Percentiles rank a stretch among this genome's conserved stretches.
Evolutionary conservation across 768 basidiomycete genomes (phyloP).

Genomic region (Tremella yokohamensis): DNA sequence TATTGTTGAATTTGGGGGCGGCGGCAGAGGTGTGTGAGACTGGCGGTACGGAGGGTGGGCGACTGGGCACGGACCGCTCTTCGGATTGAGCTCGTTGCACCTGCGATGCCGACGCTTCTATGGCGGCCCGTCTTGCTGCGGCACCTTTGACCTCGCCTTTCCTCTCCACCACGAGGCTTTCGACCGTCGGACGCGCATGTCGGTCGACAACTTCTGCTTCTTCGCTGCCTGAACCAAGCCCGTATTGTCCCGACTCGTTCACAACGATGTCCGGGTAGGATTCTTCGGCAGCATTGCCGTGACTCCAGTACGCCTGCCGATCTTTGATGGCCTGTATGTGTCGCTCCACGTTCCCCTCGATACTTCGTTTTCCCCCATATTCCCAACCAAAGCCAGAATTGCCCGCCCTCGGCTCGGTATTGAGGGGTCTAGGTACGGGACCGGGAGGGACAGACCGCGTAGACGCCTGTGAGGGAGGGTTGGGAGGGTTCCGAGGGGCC

Average conservation of each 20-base stretch:
- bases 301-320: slow-evolving; percentile 26
- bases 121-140: slow-evolving; percentile 10
- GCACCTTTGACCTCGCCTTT: slow-evolving; percentile 10
- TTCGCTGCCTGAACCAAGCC: slow-evolving; percentile 4
- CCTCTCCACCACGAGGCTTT: slow-evolving; percentile 1
- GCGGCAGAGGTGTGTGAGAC: not conserved
- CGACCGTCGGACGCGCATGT: slow-evolving; percentile 3
- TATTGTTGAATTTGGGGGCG: slow-evolving; percentile 1
- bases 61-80: not conserved
- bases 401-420: slow-evolving; percentile 29
- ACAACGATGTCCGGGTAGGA: slow-evolving; percentile 17
- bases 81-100: not conserved
- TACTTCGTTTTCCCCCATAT: slow-evolving; percentile 32
- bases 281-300: slow-evolving; percentile 6
- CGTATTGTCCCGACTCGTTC: slow-evolving; percentile 14
- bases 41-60: slow-evolving; percentile 1
- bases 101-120: slow-evolving; percentile 4
- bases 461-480: slow-evolving; percentile 12
- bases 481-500: slow-evolving; percentile 11
- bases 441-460: slow-evolving; percentile 1
- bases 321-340: slow-evolving; percentile 25
- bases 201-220: slow-evolving; percentile 28
- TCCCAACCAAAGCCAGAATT: slow-evolving; percentile 39
- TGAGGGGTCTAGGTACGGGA: slow-evolving; percentile 32
- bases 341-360: slow-evolving; percentile 31